Evolutionary conservation across 2,329 filamentous ascomycete genomes (phyloP), one percentile per base, ranked within the genome.

Genomic region (Colletotrichum viniferum): DNA sequence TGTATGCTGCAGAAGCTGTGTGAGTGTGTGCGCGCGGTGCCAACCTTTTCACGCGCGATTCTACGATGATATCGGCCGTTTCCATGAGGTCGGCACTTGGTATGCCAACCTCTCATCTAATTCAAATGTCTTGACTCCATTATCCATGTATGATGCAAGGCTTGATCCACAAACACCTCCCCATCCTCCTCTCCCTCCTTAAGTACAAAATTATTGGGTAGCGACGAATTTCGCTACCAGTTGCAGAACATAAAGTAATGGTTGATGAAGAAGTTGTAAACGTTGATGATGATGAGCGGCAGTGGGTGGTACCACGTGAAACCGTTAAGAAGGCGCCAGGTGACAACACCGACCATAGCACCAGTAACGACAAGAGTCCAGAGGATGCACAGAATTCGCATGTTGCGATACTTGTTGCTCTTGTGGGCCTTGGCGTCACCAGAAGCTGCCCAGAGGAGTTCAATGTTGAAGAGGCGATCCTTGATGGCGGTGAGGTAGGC

Each of bases 401-500:
- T 86, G 76, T 86, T 86, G 72, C 84, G 81, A 77, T 85, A 86
- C 78, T 85, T 85, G 81, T 86, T 82, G 78, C 81, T 84, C 79
- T 83, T 85, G 78, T 86, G 84, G 3, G 83, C 83, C 74, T 85
- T 85, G 34, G 80, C 80, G 71, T 86, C 84, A 10, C 85, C 84
- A 3, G 81, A 83, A 0, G 85, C 83, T 1, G 83, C 84, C 85
- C 85, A 86, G 13, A 83, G 79, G 36, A 86, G 80, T 71, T 83
- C 83, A 48, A 82, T 82, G 26, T 84, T 84, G 63, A 86, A 82
- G 16, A 86, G 75, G 6, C 82, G 80, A 77, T 86, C 85, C 77
- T 85, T 85, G 81, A 86, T 85, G 63, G 84, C 83, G 4, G 83
- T 84, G 61, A 86, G 80, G 75, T 86, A 86, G 48, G 85, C 85